Conservation (phyloP, 805 yeast genomes). For the Candida gorgasii region DNA sequence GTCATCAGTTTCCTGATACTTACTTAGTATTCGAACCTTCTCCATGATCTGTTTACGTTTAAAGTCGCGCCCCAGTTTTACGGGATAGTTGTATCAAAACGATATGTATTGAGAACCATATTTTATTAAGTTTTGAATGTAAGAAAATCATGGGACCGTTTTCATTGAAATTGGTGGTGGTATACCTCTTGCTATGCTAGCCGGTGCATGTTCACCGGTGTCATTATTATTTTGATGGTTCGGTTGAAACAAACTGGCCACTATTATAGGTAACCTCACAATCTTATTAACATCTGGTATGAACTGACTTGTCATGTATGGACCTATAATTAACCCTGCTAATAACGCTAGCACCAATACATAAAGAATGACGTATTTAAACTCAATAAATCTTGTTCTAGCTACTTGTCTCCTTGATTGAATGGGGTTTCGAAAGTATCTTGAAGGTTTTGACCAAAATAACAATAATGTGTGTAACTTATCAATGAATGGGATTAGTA, state of each 20-base stretch:
- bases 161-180: constrained; percentile 19
- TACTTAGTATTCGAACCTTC: constrained; percentile 7
- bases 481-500: constrained; percentile 49
- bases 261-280: constrained; percentile 15
- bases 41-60: constrained; percentile 6
- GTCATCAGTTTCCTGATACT: constrained; percentile 23
- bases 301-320: constrained; percentile 34
- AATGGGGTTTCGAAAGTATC: constrained; percentile 38
- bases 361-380: constrained; percentile 49
- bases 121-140: too few relatives aligned
- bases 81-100: background rate
- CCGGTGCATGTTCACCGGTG: constrained; percentile 59
- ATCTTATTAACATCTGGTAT: constrained; percentile 11
- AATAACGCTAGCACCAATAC: constrained; percentile 40
- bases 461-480: constrained; percentile 50
- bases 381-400: constrained; percentile 25
- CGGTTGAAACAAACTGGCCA: constrained; percentile 52
- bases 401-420: constrained; percentile 40
- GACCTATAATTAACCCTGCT: constrained; percentile 45
- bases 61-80: background rate
- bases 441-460: constrained; percentile 49
- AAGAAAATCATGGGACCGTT: constrained; percentile 14
- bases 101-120: too few relatives aligned
- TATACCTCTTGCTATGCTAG: constrained; percentile 39
- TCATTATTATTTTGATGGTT: constrained; percentile 61